Conservation (phyloP, 2,329 filamentous ascomycete genomes). For the Fusarium luffae region DNA sequence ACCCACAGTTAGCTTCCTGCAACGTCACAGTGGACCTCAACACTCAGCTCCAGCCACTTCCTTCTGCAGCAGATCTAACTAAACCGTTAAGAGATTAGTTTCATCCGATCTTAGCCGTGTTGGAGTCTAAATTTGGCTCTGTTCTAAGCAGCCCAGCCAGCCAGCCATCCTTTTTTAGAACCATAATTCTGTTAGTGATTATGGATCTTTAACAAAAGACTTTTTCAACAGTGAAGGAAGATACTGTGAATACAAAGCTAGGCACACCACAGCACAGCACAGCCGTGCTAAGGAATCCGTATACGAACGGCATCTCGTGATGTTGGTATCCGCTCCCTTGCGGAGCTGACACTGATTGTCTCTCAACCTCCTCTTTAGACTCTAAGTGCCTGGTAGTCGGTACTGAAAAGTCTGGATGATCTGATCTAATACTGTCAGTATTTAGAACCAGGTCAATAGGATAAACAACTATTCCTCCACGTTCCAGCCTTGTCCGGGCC, state of each 20-base stretch:
- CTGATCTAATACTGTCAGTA: conserved; percentile 1
- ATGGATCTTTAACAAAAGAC: conserved; percentile 5
- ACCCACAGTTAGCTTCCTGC: background rate
- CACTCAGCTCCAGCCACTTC: conserved; percentile 34
- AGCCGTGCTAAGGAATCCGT: background rate
- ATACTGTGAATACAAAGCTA: conserved; percentile 34
- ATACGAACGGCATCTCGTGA: conserved; percentile 1
- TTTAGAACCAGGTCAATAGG: background rate
- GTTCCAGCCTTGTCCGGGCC: conserved; percentile 21
- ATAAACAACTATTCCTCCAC: conserved; percentile 17
- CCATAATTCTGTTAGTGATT: background rate
- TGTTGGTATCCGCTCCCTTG: conserved; percentile 5
- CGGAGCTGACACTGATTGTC: conserved; percentile 12
- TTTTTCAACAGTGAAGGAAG: conserved; percentile 11
- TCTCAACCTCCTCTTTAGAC: conserved; percentile 8
- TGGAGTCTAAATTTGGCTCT: conserved; percentile 41
- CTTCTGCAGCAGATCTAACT: background rate
- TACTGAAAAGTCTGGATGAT: background rate
- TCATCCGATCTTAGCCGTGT: conserved; percentile 20
- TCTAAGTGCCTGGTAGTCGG: conserved; percentile 15
- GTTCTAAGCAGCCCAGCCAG: conserved; percentile 25
- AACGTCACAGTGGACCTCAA: conserved; percentile 30
- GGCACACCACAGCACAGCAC: background rate
- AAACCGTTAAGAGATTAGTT: conserved; percentile 12
- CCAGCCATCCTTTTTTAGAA: conserved; percentile 25